These are phyloP conservation scores for Ceratobasidium sp. DNA, from an alignment of 1,284 basidiomycete genomes.

Conservation along the genomic window DNA sequence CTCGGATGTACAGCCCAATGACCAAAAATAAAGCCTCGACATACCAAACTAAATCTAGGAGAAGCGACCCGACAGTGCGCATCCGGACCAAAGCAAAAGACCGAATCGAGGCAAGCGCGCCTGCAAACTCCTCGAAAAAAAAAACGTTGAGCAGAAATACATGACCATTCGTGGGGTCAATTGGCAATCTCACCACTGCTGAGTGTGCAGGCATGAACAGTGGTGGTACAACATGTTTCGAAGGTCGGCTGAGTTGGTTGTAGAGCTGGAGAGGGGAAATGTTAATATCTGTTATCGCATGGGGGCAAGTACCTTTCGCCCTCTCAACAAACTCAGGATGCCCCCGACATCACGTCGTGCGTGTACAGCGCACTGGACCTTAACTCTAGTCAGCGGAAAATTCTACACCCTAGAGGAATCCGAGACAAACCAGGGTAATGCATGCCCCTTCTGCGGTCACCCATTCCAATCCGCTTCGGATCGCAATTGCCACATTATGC, in stretches of 20 bases:
- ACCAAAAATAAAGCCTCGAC: not conserved
- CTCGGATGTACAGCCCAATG: not conserved
- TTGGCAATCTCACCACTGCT: not conserved
- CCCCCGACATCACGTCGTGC: not conserved
- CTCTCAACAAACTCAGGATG: not conserved
- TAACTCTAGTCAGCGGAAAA: not conserved
- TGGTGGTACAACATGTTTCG: not conserved
- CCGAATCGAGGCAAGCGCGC: not conserved
- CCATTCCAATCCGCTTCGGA: not conserved
- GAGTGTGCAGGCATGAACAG: no score
- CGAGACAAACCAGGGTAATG: not conserved
- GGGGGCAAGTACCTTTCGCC: not conserved
- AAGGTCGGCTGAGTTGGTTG: not conserved
- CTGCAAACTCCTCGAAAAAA: not conserved
- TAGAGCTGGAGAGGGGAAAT: not conserved
- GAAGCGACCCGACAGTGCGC: not conserved
- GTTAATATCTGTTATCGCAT: not conserved
- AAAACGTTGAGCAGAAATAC: not conserved
- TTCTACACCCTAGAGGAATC: not conserved
- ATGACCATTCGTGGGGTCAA: not conserved
- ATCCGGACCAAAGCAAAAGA: not conserved
- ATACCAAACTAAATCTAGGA: not conserved
- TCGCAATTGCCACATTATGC: constrained; percentile 14
- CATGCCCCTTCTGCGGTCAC: not conserved
- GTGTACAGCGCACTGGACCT: not conserved